These are phyloP conservation scores for Thraustotheca clavata DNA, from an alignment of 352 stramenopile species.

Conservation along the genomic window DNA sequence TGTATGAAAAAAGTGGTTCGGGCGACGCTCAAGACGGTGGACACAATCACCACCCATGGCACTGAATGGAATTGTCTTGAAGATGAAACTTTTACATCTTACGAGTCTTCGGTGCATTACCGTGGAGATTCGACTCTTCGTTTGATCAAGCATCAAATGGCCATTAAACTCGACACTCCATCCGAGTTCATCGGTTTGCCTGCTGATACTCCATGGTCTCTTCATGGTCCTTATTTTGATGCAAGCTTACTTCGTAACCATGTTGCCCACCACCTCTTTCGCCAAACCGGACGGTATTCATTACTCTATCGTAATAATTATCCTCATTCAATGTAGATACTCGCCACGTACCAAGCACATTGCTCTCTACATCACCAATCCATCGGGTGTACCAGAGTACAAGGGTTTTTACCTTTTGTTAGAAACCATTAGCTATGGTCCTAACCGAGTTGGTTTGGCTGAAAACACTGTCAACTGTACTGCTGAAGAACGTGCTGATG, in stretches of 20 bases:
- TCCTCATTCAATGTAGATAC: constrained; percentile 27
- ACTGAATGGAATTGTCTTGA: constrained; percentile 45
- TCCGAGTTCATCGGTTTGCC: constrained; percentile 48
- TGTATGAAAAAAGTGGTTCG: constrained; percentile 52
- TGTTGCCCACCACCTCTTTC: constrained; percentile 68
- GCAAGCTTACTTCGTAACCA: constrained; percentile 67
- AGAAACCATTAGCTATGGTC: constrained; percentile 67
- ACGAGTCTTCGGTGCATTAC: constrained; percentile 56
- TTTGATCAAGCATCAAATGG: constrained; percentile 72
- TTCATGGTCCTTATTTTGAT: constrained; percentile 71
- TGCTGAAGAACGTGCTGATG: constrained; percentile 35
- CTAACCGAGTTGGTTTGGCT: constrained; percentile 54
- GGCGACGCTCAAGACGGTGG: constrained; percentile 49
- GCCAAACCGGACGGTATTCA: constrained; percentile 34
- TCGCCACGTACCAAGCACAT: constrained; percentile 53
- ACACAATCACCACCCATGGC: constrained; percentile 34
- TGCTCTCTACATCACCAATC: constrained; percentile 56
- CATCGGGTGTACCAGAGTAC: constrained; percentile 33
- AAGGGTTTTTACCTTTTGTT: constrained; percentile 61
- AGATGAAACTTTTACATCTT: constrained; percentile 31
- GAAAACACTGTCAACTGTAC: constrained; percentile 37
- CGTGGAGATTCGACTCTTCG: constrained; percentile 67
- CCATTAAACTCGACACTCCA: constrained; percentile 44
- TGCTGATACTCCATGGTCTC: constrained; percentile 53
- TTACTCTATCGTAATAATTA: neutral